phyloP scores from a whole-genome alignment of 129 eudicot species.

The Rutidosis leptorrhynchoides region DNA sequence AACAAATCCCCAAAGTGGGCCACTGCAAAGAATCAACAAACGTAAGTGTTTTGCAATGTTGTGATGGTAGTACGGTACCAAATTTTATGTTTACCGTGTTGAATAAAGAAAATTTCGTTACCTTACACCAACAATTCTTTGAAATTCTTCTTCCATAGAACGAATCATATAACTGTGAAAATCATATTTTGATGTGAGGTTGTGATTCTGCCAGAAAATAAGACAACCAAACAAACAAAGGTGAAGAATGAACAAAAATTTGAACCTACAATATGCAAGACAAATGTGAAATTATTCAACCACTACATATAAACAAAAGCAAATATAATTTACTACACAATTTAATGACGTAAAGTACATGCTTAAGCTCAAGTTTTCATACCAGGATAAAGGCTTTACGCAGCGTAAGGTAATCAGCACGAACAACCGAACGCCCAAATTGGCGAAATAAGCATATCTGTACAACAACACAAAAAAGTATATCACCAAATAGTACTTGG shows the following conservation, averaged over 20 bases:
- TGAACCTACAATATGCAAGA: slow-evolving; percentile 10
- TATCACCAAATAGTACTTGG: neutral
- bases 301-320: neutral
- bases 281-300: neutral
- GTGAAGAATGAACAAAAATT: slow-evolving; percentile 44
- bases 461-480: slow-evolving; percentile 9
- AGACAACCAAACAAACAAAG: slow-evolving; percentile 26
- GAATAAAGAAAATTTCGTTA: slow-evolving; percentile 20
- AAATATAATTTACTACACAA: neutral
- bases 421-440: slow-evolving; percentile 89
- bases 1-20: slow-evolving; percentile 95
- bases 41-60: slow-evolving; percentile 14
- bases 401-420: slow-evolving; percentile 88
- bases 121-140: slow-evolving; percentile 98
- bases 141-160: slow-evolving; percentile 99
- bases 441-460: slow-evolving; percentile 97
- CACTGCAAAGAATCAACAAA: slow-evolving; percentile 52
- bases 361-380: slow-evolving; percentile 16
- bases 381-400: slow-evolving; percentile 93
- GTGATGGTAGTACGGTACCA: neutral
- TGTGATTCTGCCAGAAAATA: slow-evolving; percentile 85
- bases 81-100: neutral
- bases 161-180: slow-evolving; percentile 99
- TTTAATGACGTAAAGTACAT: neutral
- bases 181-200: slow-evolving; percentile 94